Evolutionary conservation across 139 green algal species (phyloP).

Genomic region (Closterium sp.): DNA sequence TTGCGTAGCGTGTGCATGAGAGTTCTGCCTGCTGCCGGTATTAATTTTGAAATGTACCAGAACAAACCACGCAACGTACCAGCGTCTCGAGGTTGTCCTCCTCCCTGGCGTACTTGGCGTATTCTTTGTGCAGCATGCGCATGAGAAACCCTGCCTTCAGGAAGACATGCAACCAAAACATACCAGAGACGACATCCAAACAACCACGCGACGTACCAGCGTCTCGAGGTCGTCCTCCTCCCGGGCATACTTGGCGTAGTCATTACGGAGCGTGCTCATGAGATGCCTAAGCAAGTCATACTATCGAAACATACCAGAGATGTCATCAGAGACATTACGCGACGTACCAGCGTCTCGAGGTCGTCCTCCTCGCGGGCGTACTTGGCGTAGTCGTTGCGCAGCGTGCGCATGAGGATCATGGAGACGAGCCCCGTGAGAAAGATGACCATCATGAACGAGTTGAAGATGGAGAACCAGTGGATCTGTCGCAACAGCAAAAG

Average conservation of each 20-base stretch:
- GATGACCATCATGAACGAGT: conserved; percentile 99
- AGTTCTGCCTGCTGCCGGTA: no score
- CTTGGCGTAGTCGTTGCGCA: conserved; percentile 87
- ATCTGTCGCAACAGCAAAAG: conserved; percentile 65
- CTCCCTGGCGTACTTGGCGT: conserved; percentile 70
- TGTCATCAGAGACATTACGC: no score
- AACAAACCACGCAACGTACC: conserved; percentile 22
- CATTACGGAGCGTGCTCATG: conserved; percentile 86
- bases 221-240: conserved; percentile 84
- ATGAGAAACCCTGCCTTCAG: conserved; percentile 93
- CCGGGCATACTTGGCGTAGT: conserved; percentile 79
- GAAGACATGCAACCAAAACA: conserved; percentile 97
- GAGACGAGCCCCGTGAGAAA: conserved; percentile 93
- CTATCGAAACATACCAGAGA: conserved; percentile 81
- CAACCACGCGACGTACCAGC: conserved; percentile 53
- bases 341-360: conserved; percentile 68
- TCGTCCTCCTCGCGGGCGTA: conserved; percentile 78
- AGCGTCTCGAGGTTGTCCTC: conserved; percentile 83
- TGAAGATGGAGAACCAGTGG: conserved; percentile 98
- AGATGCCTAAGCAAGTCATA: no score
- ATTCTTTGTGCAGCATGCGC: conserved; percentile 92
- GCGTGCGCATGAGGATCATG: conserved; percentile 95
- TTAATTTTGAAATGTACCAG: no score
- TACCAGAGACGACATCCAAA: no score
- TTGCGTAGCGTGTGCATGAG: no score